phyloP scores from a whole-genome alignment of 2,329 filamentous ascomycete species.

The Ciborinia camelliae region DNA sequence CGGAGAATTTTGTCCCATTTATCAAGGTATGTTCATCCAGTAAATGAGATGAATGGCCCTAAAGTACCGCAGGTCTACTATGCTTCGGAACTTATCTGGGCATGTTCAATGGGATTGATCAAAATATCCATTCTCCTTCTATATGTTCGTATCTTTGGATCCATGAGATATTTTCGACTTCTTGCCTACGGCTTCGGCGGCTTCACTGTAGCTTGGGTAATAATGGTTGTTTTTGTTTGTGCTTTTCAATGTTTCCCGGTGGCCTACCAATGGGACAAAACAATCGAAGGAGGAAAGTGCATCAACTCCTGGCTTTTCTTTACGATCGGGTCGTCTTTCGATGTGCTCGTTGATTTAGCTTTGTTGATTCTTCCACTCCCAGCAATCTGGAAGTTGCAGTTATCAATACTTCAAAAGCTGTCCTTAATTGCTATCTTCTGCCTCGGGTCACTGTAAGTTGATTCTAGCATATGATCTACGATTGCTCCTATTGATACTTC shows the following conservation, averaged over 20 bases:
- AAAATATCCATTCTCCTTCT: conserved; percentile 2
- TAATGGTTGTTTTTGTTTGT: background rate
- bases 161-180: background rate
- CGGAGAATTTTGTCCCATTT: background rate
- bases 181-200: background rate
- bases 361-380: background rate
- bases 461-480: background rate
- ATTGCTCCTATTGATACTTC: background rate
- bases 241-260: background rate
- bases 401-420: background rate
- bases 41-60: background rate
- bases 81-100: background rate
- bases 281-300: background rate
- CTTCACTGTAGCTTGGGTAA: background rate
- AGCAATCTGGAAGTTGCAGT: background rate
- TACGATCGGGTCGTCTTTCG: background rate
- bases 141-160: background rate
- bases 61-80: background rate
- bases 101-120: conserved; percentile 1
- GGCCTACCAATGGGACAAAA: conserved; percentile 2
- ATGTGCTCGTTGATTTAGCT: background rate
- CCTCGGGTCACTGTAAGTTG: background rate
- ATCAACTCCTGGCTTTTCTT: background rate
- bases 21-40: background rate
- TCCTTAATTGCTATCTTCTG: background rate